These are phyloP conservation scores for Botrytis tulipae DNA, from an alignment of 2,329 filamentous ascomycete genomes.

Conservation along the genomic window DNA sequence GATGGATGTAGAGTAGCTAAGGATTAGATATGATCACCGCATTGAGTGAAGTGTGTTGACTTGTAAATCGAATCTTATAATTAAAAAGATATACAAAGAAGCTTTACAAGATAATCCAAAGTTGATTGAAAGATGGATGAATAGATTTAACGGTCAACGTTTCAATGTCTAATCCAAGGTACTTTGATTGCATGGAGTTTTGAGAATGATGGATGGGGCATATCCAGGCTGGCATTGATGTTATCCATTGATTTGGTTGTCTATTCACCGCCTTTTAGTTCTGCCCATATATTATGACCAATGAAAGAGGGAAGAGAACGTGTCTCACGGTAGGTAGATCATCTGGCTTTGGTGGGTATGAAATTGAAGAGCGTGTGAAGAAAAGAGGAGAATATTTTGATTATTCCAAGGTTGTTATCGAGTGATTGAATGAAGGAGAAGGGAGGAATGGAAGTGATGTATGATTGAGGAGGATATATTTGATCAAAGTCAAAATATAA, in stretches of 20 bases:
- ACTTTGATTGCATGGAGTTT: conserved; percentile 13
- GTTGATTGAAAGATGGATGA: conserved; percentile 5
- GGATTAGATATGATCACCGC: conserved; percentile 33
- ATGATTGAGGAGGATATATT: not conserved
- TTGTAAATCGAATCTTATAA: not conserved
- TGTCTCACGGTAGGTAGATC: conserved; percentile 14
- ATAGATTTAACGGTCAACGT: conserved; percentile 10
- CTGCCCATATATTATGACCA: conserved; percentile 8
- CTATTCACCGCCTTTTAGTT: not conserved
- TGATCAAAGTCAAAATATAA: not conserved
- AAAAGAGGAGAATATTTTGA: not conserved
- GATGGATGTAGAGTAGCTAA: conserved; percentile 18
- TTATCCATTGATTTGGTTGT: not conserved
- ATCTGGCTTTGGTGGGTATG: not conserved
- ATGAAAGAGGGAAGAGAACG: conserved; percentile 7
- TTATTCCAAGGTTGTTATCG: not conserved
- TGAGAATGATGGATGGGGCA: conserved; percentile 14
- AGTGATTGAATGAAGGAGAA: not conserved
- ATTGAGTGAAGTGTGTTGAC: conserved; percentile 30
- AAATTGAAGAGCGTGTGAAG: not conserved
- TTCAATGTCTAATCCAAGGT: conserved; percentile 12
- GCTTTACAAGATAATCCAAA: not conserved
- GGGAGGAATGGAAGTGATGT: not conserved
- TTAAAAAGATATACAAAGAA: conserved; percentile 8
- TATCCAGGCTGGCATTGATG: conserved; percentile 20